Conservation (phyloP, 2,329 filamentous ascomycete species). For the Alternaria sp. region DNA sequence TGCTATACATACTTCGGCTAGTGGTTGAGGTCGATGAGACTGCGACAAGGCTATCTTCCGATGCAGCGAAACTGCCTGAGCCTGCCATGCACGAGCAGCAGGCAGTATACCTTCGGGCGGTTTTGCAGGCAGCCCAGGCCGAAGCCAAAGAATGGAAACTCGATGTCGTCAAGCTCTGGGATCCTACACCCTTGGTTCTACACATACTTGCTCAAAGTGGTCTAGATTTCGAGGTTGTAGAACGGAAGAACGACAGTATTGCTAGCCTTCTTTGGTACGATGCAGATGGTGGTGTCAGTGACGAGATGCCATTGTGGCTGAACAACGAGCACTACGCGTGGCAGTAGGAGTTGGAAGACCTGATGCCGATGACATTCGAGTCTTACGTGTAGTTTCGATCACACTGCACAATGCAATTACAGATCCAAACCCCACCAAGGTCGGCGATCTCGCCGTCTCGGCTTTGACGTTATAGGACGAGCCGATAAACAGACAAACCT, state of each 20-base stretch:
- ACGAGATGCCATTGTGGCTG: conserved; percentile 31
- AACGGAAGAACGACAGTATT: neutral
- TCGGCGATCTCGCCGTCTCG: no score
- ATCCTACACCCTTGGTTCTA: conserved; percentile 63
- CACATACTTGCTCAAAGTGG: conserved; percentile 7
- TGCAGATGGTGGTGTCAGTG: conserved; percentile 9
- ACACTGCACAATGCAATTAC: no score
- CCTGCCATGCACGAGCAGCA: neutral
- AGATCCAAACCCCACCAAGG: no score
- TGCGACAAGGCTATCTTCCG: conserved; percentile 9
- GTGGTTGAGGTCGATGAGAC: conserved; percentile 60
- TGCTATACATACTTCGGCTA: conserved; percentile 70
- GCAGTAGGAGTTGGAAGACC: conserved; percentile 19
- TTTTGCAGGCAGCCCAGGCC: conserved; percentile 69
- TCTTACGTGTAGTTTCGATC: neutral
- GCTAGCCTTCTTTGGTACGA: conserved; percentile 4
- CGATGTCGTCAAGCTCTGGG: conserved; percentile 77
- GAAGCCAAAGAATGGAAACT: conserved; percentile 74
- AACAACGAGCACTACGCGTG: conserved; percentile 44
- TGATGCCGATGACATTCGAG: neutral
- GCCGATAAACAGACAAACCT: no score
- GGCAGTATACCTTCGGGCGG: conserved; percentile 49
- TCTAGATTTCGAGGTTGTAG: neutral
- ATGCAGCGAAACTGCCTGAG: conserved; percentile 9
- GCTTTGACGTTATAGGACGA: no score